Evolutionary conservation across 768 basidiomycete genomes (phyloP).

Genomic region (Tylopilus sp.): DNA sequence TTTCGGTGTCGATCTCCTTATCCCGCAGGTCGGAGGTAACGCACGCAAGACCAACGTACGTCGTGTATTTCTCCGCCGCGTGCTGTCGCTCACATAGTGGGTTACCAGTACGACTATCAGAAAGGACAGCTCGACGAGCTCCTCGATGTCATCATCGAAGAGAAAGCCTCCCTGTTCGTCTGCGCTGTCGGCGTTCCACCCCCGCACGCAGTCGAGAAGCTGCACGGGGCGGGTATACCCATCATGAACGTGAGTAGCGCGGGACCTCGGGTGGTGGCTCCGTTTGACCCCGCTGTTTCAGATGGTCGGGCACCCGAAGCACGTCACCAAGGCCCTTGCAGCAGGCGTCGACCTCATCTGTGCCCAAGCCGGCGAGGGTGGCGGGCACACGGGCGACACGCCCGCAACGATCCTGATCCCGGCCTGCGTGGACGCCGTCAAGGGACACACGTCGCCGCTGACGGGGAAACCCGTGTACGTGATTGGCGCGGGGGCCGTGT

Average conservation of each 20-base stretch:
- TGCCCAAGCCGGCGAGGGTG: slow-evolving; percentile 91
- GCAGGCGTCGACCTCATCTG: slow-evolving; percentile 91
- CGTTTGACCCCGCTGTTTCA: slow-evolving; percentile 15
- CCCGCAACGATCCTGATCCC: slow-evolving; percentile 87
- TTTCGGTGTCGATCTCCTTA: slow-evolving; percentile 88
- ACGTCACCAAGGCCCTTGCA: slow-evolving; percentile 75
- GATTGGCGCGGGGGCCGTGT: slow-evolving; percentile 88
- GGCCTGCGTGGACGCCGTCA: slow-evolving; percentile 82
- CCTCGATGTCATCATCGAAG: slow-evolving; percentile 89
- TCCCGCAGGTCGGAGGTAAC: slow-evolving; percentile 82
- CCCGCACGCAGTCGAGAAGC: slow-evolving; percentile 67
- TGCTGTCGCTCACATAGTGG: slow-evolving; percentile 1
- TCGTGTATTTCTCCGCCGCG: background rate
- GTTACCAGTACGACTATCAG: slow-evolving; percentile 76
- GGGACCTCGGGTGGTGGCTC: background rate
- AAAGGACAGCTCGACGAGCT: slow-evolving; percentile 81
- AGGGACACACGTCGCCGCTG: slow-evolving; percentile 71
- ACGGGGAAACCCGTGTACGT: slow-evolving; percentile 85
- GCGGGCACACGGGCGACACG: slow-evolving; percentile 83
- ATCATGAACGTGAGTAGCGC: slow-evolving; percentile 70
- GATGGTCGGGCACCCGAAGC: slow-evolving; percentile 96
- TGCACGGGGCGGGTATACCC: slow-evolving; percentile 82
- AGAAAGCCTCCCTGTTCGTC: slow-evolving; percentile 85
- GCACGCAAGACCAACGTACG: slow-evolving; percentile 89
- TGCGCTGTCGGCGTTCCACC: slow-evolving; percentile 90